phyloP scores from a whole-genome alignment of 106 monocot genomes.

The Acorus calamus region DNA sequence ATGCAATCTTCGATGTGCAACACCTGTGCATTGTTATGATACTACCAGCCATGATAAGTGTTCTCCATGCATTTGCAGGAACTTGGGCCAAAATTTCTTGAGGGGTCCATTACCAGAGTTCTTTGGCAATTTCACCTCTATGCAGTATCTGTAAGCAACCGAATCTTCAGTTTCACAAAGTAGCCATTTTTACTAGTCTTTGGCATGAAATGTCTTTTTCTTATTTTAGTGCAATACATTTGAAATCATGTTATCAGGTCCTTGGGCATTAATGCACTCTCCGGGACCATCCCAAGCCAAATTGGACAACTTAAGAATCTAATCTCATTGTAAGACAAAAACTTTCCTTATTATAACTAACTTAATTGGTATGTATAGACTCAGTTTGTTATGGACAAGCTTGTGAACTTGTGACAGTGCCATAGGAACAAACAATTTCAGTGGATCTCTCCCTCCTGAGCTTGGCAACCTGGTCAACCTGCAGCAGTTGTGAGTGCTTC shows the following conservation, averaged over 20 bases:
- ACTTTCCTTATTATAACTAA: background rate
- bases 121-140: slow-evolving; percentile 13
- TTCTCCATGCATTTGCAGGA: slow-evolving; percentile 9
- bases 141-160: slow-evolving; percentile 26
- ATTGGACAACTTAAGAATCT: slow-evolving; percentile 18
- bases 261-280: slow-evolving; percentile 20
- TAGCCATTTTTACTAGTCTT: background rate
- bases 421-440: slow-evolving; percentile 23
- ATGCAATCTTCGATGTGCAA: no score
- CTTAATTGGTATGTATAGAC: no score
- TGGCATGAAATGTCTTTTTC: background rate
- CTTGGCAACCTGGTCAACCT: slow-evolving; percentile 17
- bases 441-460: slow-evolving; percentile 20
- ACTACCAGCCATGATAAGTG: background rate
- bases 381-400: no score
- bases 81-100: slow-evolving; percentile 24
- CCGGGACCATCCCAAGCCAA: slow-evolving; percentile 22
- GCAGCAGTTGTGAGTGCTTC: slow-evolving; percentile 13
- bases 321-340: slow-evolving; percentile 15
- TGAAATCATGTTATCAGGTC: background rate
- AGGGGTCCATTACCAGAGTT: slow-evolving; percentile 20
- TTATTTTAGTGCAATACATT: no score
- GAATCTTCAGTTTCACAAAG: background rate
- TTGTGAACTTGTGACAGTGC: slow-evolving; percentile 6
- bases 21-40: no score